phyloP scores from a whole-genome alignment of 768 basidiomycete genomes.

The Porpolomopsis calyptriformis region DNA sequence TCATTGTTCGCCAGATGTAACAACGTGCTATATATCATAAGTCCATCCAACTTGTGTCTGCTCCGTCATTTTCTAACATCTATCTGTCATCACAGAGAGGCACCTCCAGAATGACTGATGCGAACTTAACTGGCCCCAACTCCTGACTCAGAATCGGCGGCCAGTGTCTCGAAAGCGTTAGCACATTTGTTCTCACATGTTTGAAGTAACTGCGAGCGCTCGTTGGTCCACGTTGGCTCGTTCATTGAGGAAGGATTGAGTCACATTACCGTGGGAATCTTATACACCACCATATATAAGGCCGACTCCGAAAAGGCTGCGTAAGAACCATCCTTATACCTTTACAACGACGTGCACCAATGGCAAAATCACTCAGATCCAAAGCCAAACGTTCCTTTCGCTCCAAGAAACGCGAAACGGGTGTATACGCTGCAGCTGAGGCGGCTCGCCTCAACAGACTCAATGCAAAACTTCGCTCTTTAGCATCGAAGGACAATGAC shows the following conservation, averaged over 20 bases:
- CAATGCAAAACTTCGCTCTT: constrained; percentile 48
- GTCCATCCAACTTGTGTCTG: constrained; percentile 26
- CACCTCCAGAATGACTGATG: constrained; percentile 35
- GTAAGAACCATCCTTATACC: not conserved
- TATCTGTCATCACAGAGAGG: constrained; percentile 55
- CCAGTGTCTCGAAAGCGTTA: no score
- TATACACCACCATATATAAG: not conserved
- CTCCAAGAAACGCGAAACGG: constrained; percentile 61
- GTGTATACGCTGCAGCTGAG: constrained; percentile 67
- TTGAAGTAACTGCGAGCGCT: no score
- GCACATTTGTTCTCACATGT: no score
- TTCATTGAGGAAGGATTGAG: no score
- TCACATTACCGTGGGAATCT: no score
- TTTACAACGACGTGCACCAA: constrained; percentile 16
- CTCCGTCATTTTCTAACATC: constrained; percentile 14
- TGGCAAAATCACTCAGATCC: constrained; percentile 80
- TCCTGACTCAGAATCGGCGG: no score
- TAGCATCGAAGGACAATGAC: constrained; percentile 32
- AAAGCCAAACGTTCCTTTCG: constrained; percentile 75
- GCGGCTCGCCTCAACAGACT: constrained; percentile 70
- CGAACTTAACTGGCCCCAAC: not conserved
- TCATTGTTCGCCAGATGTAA: constrained; percentile 54
- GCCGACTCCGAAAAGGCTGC: not conserved
- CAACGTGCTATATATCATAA: constrained; percentile 93
- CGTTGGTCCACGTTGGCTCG: no score